A percentile compares a stretch with the other conserved stretches of the same genome.
phyloP scores from a whole-genome alignment of 305 asterid genomes.

The Fraxinus platypoda region DNA sequence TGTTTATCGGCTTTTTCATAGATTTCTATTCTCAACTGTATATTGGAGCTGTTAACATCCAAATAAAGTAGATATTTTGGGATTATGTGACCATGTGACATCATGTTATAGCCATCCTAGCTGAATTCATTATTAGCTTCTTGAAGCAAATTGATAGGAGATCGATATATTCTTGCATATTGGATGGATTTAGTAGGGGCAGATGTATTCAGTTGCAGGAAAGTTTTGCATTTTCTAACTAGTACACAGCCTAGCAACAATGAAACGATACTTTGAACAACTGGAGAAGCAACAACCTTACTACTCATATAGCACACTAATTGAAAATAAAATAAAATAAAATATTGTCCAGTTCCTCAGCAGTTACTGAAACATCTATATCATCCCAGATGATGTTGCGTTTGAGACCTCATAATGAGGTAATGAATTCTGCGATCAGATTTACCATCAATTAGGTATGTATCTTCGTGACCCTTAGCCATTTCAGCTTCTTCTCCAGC shows the following conservation, averaged over 20 bases:
- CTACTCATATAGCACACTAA: not conserved
- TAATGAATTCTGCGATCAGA: conserved; percentile 45
- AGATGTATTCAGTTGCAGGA: not conserved
- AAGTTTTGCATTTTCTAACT: not conserved
- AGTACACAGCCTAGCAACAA: not conserved
- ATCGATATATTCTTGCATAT: not conserved
- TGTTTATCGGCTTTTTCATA: not conserved
- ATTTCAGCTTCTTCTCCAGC: conserved; percentile 39
- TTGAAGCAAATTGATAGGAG: not conserved
- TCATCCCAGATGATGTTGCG: not conserved
- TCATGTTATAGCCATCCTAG: not conserved
- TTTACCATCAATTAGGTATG: conserved; percentile 32
- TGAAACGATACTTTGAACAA: not conserved
- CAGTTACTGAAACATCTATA: not conserved
- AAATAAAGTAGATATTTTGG: not conserved
- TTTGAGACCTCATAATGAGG: conserved; percentile 34
- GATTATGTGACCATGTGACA: not conserved
- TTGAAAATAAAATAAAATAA: not conserved
- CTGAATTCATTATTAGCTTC: not conserved
- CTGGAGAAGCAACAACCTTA: not conserved
- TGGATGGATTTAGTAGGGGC: not conserved
- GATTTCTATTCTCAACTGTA: not conserved
- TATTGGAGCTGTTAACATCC: not conserved
- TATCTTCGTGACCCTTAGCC: conserved; percentile 20
- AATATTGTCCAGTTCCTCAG: not conserved